phyloP scores from a whole-genome alignment of 179 eudicot species.

The Sideroxylon spinosum region DNA sequence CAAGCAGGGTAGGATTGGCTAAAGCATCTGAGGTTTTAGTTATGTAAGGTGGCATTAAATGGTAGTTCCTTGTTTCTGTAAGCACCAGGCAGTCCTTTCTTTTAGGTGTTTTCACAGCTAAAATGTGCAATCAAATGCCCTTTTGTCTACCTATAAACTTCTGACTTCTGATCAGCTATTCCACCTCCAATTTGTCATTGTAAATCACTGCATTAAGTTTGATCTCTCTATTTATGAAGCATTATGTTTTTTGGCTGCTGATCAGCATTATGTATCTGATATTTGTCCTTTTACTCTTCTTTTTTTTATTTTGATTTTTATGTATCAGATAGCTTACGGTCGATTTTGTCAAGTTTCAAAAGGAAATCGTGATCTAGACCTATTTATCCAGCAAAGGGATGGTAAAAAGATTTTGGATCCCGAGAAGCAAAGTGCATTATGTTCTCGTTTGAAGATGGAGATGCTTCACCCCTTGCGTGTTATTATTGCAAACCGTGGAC shows the following conservation, averaged over 20 bases:
- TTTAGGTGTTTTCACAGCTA: too few relatives aligned
- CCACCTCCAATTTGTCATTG: background rate
- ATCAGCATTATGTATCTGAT: slow-evolving; percentile 6
- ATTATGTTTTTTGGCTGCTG: background rate
- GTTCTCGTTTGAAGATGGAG: slow-evolving; percentile 56
- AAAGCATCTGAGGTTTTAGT: too few relatives aligned
- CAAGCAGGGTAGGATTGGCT: too few relatives aligned
- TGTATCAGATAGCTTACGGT: slow-evolving; percentile 55
- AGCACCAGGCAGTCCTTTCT: too few relatives aligned
- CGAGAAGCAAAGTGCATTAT: slow-evolving; percentile 40
- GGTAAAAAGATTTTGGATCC: slow-evolving; percentile 64
- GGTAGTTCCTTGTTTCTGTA: too few relatives aligned
- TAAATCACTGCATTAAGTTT: background rate
- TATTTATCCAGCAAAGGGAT: slow-evolving; percentile 58
- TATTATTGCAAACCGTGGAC: slow-evolving; percentile 69
- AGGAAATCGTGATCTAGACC: slow-evolving; percentile 63
- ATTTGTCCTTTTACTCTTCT: background rate
- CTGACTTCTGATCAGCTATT: too few relatives aligned
- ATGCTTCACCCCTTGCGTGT: slow-evolving; percentile 88
- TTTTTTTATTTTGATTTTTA: too few relatives aligned
- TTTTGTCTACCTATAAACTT: background rate
- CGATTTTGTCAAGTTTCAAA: slow-evolving; percentile 53
- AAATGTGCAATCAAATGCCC: background rate
- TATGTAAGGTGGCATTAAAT: too few relatives aligned
- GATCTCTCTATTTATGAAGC: background rate